Percentiles rank a stretch among this genome's conserved stretches.
phyloP scores from a whole-genome alignment of 805 yeast species.

The Starmerella apis region DNA sequence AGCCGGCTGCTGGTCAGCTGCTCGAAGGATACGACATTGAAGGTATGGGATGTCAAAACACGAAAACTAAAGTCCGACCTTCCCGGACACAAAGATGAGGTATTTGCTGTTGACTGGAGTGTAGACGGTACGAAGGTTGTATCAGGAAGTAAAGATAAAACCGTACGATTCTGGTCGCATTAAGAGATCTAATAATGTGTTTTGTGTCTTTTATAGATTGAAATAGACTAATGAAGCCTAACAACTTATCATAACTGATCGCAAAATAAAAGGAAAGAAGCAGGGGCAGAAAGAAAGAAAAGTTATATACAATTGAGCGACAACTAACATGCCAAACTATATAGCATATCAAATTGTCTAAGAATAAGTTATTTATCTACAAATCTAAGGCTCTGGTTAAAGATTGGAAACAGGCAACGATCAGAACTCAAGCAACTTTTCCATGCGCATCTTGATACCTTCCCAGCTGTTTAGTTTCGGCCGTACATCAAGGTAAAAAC shows the following conservation, averaged over 20 bases:
- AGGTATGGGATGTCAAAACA: constrained; percentile 91
- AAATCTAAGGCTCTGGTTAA: background rate
- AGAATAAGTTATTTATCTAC: background rate
- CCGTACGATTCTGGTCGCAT: constrained; percentile 83
- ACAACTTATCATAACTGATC: too few relatives aligned
- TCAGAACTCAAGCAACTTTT: constrained; percentile 27
- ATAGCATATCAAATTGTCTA: too few relatives aligned
- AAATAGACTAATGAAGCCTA: too few relatives aligned
- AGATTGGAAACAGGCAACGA: background rate
- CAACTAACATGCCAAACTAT: too few relatives aligned
- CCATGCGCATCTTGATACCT: constrained; percentile 62
- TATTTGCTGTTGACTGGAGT: constrained; percentile 96
- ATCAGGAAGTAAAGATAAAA: constrained; percentile 96
- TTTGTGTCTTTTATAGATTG: too few relatives aligned
- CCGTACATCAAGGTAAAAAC: constrained; percentile 77
- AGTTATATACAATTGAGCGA: too few relatives aligned
- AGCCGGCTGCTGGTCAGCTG: constrained; percentile 83
- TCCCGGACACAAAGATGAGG: constrained; percentile 95
- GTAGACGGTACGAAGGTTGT: constrained; percentile 86
- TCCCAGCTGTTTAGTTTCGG: constrained; percentile 79
- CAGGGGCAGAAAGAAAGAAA: background rate
- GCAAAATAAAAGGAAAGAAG: background rate
- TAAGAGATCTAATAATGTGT: constrained; percentile 4
- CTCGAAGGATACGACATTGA: constrained; percentile 90
- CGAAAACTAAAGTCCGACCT: constrained; percentile 75